These are phyloP conservation scores for Lactifluus hygrophoroides DNA, from an alignment of 768 basidiomycete species.

Conservation along the genomic window DNA sequence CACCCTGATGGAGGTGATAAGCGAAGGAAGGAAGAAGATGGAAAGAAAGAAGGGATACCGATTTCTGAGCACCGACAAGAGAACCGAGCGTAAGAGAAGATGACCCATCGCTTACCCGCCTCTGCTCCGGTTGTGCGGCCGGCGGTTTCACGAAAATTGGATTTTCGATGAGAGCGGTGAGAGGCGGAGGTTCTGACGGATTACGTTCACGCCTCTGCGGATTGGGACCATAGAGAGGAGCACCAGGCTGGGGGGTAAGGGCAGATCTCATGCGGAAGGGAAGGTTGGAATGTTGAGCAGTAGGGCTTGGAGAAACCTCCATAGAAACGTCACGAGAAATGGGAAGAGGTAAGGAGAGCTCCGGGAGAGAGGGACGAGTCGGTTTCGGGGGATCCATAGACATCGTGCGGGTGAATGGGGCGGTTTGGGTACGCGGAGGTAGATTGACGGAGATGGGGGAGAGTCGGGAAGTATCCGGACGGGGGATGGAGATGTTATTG, in stretches of 20 bases:
- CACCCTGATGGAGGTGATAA: conserved; percentile 8
- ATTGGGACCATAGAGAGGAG: conserved; percentile 35
- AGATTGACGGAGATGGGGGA: conserved; percentile 1
- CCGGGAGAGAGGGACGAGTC: conserved; percentile 16
- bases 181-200: conserved; percentile 60
- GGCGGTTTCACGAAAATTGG: conserved; percentile 67
- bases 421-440: neutral
- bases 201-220: conserved; percentile 38
- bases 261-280: conserved; percentile 59
- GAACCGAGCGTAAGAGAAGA: conserved; percentile 23
- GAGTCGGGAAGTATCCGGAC: conserved; percentile 18
- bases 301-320: conserved; percentile 27
- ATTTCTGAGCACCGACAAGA: conserved; percentile 20
- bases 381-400: conserved; percentile 52
- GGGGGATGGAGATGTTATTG: conserved; percentile 13
- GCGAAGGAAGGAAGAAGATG: neutral
- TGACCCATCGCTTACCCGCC: neutral
- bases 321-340: conserved; percentile 36
- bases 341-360: conserved; percentile 28
- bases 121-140: conserved; percentile 22
- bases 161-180: conserved; percentile 51
- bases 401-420: conserved; percentile 47
- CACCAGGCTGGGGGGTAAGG: conserved; percentile 58
- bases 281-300: conserved; percentile 32
- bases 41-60: conserved; percentile 8